Conservation (phyloP, 129 eudicot genomes). For the Oenanthe sinensis region DNA sequence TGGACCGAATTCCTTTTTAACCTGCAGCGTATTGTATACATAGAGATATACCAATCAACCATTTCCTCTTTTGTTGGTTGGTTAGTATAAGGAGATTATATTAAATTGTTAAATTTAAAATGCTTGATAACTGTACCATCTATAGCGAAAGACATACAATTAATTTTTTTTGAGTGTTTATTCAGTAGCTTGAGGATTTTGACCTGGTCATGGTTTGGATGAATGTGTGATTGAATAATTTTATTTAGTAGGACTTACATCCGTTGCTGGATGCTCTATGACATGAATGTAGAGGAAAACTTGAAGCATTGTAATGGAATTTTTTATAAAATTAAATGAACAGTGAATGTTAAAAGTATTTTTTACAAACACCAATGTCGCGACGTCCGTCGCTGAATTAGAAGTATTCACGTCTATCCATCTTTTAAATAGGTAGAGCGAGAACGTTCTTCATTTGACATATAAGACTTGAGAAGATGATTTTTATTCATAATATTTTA, state of each 20-base stretch:
- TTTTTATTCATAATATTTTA: not conserved
- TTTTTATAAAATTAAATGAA: not conserved
- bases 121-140: not conserved
- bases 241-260: not conserved
- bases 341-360: not conserved
- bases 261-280: not conserved
- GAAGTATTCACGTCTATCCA: not conserved
- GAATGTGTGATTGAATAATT: not conserved
- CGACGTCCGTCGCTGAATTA: not conserved
- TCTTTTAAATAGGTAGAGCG: not conserved
- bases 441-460: too few species aligned
- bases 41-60: not conserved
- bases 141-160: not conserved
- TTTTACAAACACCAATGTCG: too few species aligned
- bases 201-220: not conserved
- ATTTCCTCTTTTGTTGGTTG: not conserved
- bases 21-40: not conserved
- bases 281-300: not conserved
- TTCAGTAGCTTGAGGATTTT: not conserved
- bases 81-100: not conserved
- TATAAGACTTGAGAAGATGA: not conserved
- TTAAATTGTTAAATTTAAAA: not conserved
- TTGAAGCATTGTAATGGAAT: not conserved
- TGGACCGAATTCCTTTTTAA: not conserved
- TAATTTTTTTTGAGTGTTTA: not conserved